Base-by-base conservation (phyloP, 164 flowering plant species). In the Tetrastigma voinierianum region DNA sequence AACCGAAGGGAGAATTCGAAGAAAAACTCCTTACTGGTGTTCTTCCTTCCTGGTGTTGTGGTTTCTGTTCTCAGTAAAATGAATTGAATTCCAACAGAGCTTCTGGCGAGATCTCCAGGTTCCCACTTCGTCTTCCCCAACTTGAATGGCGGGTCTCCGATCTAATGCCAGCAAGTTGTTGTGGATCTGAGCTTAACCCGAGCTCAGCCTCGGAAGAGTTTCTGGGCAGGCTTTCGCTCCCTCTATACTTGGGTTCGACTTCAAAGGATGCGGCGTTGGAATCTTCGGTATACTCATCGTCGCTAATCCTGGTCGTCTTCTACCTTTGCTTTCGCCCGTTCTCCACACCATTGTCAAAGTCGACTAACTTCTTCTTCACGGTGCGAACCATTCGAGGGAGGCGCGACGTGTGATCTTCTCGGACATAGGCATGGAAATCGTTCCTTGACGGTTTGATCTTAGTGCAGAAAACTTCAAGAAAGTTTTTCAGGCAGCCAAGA, bases 61-160 rank as follows among this genome's bases (percentile, higher is more conserved):
- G 62, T 70, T 72, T 70, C 68, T 65, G 67, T 32, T 32, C 40
- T 32, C 40, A 32, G 40, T 32, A 7, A 32, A n/a, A n/a, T n/a
- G n/a, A n/a, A n/a, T n/a, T n/a, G n/a, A n/a, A n/a, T n/a, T n/a
- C n/a, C n/a, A n/a, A n/a, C n/a, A 32, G 76, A 43, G 70, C 69
- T 13, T 85, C 86, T 8, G 74, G 73, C 14, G 79, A 61, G 18
- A 81, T 77, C 55, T 85, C 89, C 84, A 82, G 83, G 68, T 78
- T 85, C 66, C 77, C 72, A 16, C 86, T 77, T 59, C 78, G 74
- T 64, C 80, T 66, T 14, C 82, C 88, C 80, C 74, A 70, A 64
- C 85, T 80, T 12, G 85, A 74, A 70, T 67, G 77, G 18, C 78
- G 74, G 3, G 62, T 73, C 15, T 78, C 88, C 9, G 78, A 24